Percentiles rank a stretch among this genome's conserved stretches.
These are phyloP conservation scores for Ustilago cynodontis DNA, from an alignment of 1,284 basidiomycete genomes.

Conservation along the genomic window DNA sequence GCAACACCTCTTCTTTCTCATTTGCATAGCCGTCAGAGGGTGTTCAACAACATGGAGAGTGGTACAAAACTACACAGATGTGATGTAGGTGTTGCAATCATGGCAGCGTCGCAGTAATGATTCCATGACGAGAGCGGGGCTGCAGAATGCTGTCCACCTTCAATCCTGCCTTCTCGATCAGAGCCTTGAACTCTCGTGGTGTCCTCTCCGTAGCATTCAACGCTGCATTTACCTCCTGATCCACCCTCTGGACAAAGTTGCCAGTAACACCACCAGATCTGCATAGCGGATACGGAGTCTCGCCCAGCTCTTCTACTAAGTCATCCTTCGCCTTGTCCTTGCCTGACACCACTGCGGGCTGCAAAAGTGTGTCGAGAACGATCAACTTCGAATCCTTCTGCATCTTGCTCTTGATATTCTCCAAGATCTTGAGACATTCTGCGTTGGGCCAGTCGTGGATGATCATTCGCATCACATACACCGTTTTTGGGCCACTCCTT, in stretches of 20 bases:
- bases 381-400: slow-evolving; percentile 25
- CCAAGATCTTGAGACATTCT: slow-evolving; percentile 21
- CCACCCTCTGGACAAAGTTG: slow-evolving; percentile 12
- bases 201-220: slow-evolving; percentile 34
- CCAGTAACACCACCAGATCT: slow-evolving; percentile 28
- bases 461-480: slow-evolving; percentile 38
- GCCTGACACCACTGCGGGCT: slow-evolving; percentile 26
- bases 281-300: slow-evolving; percentile 28
- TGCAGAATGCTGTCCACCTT: slow-evolving; percentile 31
- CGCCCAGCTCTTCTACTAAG: slow-evolving; percentile 13
- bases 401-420: slow-evolving; percentile 34
- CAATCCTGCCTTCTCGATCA: slow-evolving; percentile 34
- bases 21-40: neutral
- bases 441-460: slow-evolving; percentile 34
- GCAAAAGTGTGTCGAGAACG: slow-evolving; percentile 33
- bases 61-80: neutral
- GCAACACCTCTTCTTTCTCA: neutral
- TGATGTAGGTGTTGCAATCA: neutral
- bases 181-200: slow-evolving; percentile 21
- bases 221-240: slow-evolving; percentile 21
- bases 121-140: slow-evolving; percentile 31
- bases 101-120: slow-evolving; percentile 22
- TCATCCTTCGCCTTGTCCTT: slow-evolving; percentile 1
- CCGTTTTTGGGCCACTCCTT: slow-evolving; percentile 11
- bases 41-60: neutral